Evolutionary conservation across 1,284 basidiomycete genomes (phyloP), one percentile per base, ranked within the genome.

Genomic region (Boletus smithii): DNA sequence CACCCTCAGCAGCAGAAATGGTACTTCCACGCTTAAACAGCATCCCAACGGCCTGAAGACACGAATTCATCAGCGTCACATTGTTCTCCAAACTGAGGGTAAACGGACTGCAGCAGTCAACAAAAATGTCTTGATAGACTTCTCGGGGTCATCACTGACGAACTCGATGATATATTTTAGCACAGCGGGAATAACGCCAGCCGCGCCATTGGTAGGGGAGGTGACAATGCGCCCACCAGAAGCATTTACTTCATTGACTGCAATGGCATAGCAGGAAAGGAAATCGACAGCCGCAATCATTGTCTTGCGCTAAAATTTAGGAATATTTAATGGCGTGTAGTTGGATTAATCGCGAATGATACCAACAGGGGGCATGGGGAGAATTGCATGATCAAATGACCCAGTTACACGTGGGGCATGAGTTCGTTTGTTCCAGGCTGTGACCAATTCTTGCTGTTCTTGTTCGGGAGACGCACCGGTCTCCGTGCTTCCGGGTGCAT

Each of bases 1-100:
- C 92, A 33, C 92, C 93, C 68, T 98, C 95, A 0, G 95, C 95
- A 8, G 95, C 95, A 35, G 87, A 91, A 42, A 98, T 97, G 1
- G 95, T 97, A 46, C 93, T 95, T 18, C 95, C 95, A 46, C 95
- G 81, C 67, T 98, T 98, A 76, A 95, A 97, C 16, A 98, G 73
- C 95, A 98, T 98, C 5, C 94, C 94, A 46, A 97, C 73, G 2
- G 94, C 87, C 93, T 81, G 51, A 37, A 23, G 23, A 51, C 18
- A 50, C n/a, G 50, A 42, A 23, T 7, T 38, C 17, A 33, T 45
- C 41, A 57, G 31, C 22, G 11, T 14, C 32, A 32, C 26, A 31
- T 29, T 16, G 29, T 49, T 20, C 3, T n/a, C 27, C 7, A 39
- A 45, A 39, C 10, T 8, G 33, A 18, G 34, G 26, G 24, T 10